Evolutionary conservation across 176 grass and related monocot genomes (phyloP).

Genomic region (Hordeum marinum): DNA sequence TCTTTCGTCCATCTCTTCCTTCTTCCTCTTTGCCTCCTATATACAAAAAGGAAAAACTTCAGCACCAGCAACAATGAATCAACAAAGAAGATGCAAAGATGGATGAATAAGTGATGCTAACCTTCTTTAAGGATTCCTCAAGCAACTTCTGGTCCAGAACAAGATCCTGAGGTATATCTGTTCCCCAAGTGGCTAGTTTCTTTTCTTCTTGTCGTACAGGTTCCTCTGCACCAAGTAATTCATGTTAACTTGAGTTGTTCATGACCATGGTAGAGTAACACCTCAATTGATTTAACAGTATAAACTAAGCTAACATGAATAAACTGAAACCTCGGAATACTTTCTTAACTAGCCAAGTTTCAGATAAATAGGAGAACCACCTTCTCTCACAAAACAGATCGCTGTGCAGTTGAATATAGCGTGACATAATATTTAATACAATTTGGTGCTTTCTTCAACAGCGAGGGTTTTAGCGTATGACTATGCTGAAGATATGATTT

Average conservation of each 20-base stretch:
- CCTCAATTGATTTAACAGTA: not conserved
- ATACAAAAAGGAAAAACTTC: slow-evolving; percentile 24
- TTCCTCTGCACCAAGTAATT: slow-evolving; percentile 39
- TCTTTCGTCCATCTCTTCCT: slow-evolving; percentile 84
- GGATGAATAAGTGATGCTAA: not conserved
- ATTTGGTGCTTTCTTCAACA: not conserved
- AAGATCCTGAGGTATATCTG: slow-evolving; percentile 80
- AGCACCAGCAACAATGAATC: not conserved
- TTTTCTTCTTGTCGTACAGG: slow-evolving; percentile 70
- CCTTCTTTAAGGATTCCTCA: slow-evolving; percentile 89
- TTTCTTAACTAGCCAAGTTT: slow-evolving; percentile 3
- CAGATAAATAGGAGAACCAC: not conserved
- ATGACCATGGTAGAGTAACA: not conserved
- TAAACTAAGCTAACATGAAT: not conserved
- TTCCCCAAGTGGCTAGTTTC: slow-evolving; percentile 83
- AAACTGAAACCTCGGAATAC: not conserved
- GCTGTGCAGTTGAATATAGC: not conserved
- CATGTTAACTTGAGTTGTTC: slow-evolving; percentile 1
- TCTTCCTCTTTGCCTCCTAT: slow-evolving; percentile 77
- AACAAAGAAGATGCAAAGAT: not conserved
- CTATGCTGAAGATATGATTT: not conserved
- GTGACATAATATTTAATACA: not conserved
- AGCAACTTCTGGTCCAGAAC: slow-evolving; percentile 81
- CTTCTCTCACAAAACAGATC: not conserved
- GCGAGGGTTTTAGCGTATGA: not conserved